phyloP scores from a whole-genome alignment of 805 yeast genomes.

The Zygoascus bituminiphila region DNA sequence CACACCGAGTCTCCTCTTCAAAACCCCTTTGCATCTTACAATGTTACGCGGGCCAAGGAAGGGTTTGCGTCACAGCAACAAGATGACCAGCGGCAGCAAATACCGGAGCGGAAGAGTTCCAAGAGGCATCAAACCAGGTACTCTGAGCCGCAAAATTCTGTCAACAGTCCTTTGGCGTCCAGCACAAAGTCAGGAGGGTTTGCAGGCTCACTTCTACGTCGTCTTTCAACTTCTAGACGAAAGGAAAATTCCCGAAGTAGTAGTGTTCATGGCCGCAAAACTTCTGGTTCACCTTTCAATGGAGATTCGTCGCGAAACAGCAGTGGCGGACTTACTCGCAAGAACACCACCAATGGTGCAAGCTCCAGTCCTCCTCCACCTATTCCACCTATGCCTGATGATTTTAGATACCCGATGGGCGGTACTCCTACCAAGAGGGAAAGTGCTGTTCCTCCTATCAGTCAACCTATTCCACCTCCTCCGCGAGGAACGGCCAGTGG shows the following conservation, averaged over 20 bases:
- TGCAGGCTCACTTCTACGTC: slow-evolving; percentile 1
- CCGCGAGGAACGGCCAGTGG: not conserved
- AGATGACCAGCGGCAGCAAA: not conserved
- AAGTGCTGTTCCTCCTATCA: not conserved
- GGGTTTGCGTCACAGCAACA: not conserved
- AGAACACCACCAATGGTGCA: not conserved
- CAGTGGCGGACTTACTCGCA: not conserved
- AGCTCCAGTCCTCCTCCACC: slow-evolving; percentile 1
- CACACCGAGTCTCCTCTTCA: not conserved
- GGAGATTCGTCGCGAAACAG: not conserved
- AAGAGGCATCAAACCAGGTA: not conserved
- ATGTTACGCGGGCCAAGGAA: not conserved
- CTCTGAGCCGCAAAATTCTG: not conserved
- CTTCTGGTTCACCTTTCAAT: not conserved
- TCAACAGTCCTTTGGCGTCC: not conserved
- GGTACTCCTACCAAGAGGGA: not conserved
- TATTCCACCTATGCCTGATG: slow-evolving; percentile 2
- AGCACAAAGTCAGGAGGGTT: not conserved
- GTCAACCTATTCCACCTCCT: not conserved
- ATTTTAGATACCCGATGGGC: not conserved
- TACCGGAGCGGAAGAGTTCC: not conserved
- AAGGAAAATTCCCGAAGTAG: slow-evolving; percentile 1
- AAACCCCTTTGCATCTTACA: slow-evolving; percentile 2
- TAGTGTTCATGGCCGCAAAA: not conserved
- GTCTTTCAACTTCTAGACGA: not conserved